phyloP scores from a whole-genome alignment of 352 stramenopile genomes.

The Globisporangium alternatum region DNA sequence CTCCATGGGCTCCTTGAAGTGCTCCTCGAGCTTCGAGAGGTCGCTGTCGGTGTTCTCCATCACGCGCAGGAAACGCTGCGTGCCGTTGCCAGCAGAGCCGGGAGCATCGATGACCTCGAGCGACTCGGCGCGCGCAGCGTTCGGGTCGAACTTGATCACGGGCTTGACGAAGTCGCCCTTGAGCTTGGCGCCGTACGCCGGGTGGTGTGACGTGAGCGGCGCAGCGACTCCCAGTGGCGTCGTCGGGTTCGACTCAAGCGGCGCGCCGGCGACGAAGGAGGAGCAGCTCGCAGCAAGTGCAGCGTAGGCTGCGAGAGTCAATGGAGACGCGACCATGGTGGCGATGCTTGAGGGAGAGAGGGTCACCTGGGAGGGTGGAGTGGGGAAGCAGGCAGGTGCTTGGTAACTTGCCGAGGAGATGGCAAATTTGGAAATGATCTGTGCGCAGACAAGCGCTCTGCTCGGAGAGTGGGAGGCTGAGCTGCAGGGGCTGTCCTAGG shows the following conservation, averaged over 20 bases:
- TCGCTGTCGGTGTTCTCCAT: constrained; percentile 29
- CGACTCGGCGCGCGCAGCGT: constrained; percentile 6
- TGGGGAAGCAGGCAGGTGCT: neutral
- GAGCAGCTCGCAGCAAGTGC: neutral
- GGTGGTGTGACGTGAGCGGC: constrained; percentile 24
- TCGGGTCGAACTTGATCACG: constrained; percentile 16
- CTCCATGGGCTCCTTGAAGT: constrained; percentile 28
- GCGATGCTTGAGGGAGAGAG: neutral
- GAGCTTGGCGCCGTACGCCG: constrained; percentile 27
- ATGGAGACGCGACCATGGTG: constrained; percentile 9
- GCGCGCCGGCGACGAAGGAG: constrained; percentile 13
- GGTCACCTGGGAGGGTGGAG: neutral
- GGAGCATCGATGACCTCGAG: neutral
- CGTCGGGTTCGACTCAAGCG: constrained; percentile 24
- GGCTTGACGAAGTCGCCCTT: constrained; percentile 15
- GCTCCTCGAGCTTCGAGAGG: constrained; percentile 28
- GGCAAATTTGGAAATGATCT: constrained; percentile 3
- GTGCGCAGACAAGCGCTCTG: neutral
- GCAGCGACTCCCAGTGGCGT: constrained; percentile 22
- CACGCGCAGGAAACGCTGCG: constrained; percentile 10
- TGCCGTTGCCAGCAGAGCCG: neutral
- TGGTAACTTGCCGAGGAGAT: neutral
- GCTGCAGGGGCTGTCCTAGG: neutral
- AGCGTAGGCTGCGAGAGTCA: constrained; percentile 4
- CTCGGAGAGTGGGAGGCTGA: neutral